Conservation (phyloP, 2,329 filamentous ascomycete species). For the Fusarium lateritium region DNA sequence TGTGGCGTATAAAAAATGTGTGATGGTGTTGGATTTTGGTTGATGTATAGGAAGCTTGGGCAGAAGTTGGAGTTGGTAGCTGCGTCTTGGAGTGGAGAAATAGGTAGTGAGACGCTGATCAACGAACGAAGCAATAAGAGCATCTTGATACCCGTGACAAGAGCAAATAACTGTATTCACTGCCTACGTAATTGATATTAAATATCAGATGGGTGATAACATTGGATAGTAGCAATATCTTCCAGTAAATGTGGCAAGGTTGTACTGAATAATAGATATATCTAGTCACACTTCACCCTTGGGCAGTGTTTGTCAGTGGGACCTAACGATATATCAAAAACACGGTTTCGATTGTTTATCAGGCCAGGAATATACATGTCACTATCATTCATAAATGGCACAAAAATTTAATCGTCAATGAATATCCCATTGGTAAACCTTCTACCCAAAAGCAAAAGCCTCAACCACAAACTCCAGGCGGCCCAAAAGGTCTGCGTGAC, state of each 20-base stretch:
- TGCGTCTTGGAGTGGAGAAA: constrained; percentile 22
- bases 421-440: constrained; percentile 32
- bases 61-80: constrained; percentile 3
- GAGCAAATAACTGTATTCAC: background rate
- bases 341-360: no score
- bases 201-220: no score
- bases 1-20: background rate
- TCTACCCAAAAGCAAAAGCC: constrained; percentile 37
- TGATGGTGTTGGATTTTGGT: background rate
- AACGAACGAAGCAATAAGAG: background rate
- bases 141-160: background rate
- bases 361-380: background rate
- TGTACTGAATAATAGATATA: no score
- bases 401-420: constrained; percentile 20
- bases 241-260: no score
- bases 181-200: background rate
- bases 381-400: background rate
- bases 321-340: no score
- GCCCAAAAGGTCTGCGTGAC: constrained; percentile 23
- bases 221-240: no score
- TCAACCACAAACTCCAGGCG: constrained; percentile 35
- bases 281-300: no score
- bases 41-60: constrained; percentile 8
- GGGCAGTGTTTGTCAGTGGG: no score
- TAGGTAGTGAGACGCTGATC: constrained; percentile 3